A percentile compares a stretch with the other conserved stretches of the same genome.
These are phyloP conservation scores for Hibiscus mutabilis DNA, from an alignment of 345 rosid species.

Conservation along the genomic window DNA sequence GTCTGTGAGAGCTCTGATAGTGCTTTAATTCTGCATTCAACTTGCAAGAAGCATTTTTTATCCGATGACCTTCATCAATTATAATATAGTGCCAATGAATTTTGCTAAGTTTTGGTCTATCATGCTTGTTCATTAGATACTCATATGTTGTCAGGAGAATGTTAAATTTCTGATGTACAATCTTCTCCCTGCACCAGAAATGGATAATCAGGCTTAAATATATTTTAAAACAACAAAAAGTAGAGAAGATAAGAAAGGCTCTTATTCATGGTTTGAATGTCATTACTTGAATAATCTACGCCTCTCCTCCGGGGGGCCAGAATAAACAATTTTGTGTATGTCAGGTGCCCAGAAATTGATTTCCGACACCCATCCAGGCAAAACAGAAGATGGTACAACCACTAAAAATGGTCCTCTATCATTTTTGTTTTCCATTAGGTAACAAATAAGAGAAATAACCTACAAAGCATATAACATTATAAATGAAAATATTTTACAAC, in stretches of 20 bases:
- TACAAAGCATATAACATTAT: slow-evolving; percentile 21
- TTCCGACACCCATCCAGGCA: slow-evolving; percentile 85
- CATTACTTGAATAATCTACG: slow-evolving; percentile 76
- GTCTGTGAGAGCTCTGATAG: slow-evolving; percentile 76
- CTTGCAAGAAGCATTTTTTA: slow-evolving; percentile 96
- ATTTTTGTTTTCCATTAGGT: slow-evolving; percentile 83
- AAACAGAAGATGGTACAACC: slow-evolving; percentile 87
- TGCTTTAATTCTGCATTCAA: slow-evolving; percentile 89
- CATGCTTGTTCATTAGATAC: slow-evolving; percentile 94
- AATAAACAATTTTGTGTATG: slow-evolving; percentile 62
- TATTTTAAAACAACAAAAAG: slow-evolving; percentile 5
- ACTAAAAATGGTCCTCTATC: slow-evolving; percentile 90
- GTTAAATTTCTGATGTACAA: slow-evolving; percentile 83
- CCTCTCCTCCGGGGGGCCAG: slow-evolving; percentile 89
- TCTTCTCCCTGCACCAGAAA: slow-evolving; percentile 62
- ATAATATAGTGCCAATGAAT: slow-evolving; percentile 88
- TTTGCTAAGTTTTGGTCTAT: slow-evolving; percentile 83
- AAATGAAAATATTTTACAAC: background rate
- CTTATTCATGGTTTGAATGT: slow-evolving; percentile 10
- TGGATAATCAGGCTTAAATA: slow-evolving; percentile 13
- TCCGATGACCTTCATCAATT: slow-evolving; percentile 96
- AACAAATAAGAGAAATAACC: slow-evolving; percentile 80
- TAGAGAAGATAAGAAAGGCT: background rate
- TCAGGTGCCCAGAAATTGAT: slow-evolving; percentile 82
- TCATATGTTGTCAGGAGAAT: slow-evolving; percentile 88